Evolutionary conservation across 2,329 filamentous ascomycete genomes (phyloP), one percentile per base, ranked within the genome.

Genomic region (Orbilia quercus): DNA sequence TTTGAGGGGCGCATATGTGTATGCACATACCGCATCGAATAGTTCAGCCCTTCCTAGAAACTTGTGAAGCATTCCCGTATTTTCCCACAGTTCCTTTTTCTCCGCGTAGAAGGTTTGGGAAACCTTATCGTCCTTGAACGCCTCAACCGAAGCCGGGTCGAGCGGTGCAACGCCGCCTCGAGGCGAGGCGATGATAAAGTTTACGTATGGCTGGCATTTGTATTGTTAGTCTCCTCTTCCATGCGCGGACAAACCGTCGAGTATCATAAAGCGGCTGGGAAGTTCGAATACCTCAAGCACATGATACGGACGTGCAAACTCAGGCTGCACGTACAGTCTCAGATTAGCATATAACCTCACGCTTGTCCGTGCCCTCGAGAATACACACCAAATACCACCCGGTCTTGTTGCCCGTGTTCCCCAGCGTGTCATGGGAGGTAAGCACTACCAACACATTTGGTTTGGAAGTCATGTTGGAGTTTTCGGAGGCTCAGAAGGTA

Each of bases 361-460:
- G n/a, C n/a, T n/a, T n/a, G n/a, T n/a, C n/a, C n/a, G n/a, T n/a
- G n/a, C n/a, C n/a, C n/a, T n/a, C n/a, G n/a, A n/a, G n/a, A n/a
- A 6, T 23, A 58, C 58, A 22, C 82, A 89, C 87, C 77, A 91
- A 82, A 79, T 87, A 91, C 89, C 89, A 91, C 75, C 90, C 90
- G 0, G 89, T 91, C 7, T 85, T 84, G 77, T 82, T 82, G 77
- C 82, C 82, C 47, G 83, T 82, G 76, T 81, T 79, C 76, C 82
- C 82, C 51, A 87, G 83, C 79, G 82, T 80, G 78, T 79, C 80
- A 79, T 86, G 84, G 73, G 88, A 91, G 75, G 88, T 90, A 74
- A 91, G 86, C 67, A 92, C 86, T 80, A 91, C 82, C 82, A 92
- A 88, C 75, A 91, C 82, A 80, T 89, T 90, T 28, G 83, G 36